Evolutionary conservation across 139 green algal genomes (phyloP), one percentile per base, ranked within the genome.

Genomic region (Diplosphaera chodatii): DNA sequence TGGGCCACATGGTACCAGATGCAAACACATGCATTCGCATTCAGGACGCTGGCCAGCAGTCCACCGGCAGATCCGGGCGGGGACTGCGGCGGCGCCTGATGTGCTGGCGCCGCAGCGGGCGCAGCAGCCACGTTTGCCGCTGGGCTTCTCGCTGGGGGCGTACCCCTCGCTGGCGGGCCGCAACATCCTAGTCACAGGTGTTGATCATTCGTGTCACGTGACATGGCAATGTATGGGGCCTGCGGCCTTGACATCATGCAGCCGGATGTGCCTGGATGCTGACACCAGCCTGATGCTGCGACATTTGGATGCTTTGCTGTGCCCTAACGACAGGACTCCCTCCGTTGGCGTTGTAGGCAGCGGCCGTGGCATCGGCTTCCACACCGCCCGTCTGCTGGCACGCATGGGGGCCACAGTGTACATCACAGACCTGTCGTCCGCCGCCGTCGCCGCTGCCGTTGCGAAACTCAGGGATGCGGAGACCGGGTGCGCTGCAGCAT

Each of bases 331-430:
- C n/a, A n/a, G n/a, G n/a, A n/a, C n/a, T n/a, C n/a, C n/a, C n/a
- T n/a, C n/a, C n/a, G n/a, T n/a, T n/a, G 8, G 48, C 48, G 3
- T 5, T 59, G 8, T 18, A 59, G 48, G 48, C 48, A 59, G 48
- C 48, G 48, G 48, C 48, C 48, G 48, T 3, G 48, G 48, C 48
- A 59, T 59, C 48, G 48, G 48, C 48, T 59, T 59, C 48, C 48
- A 59, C 8, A 59, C 48, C 4, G 48, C 48, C 13, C 10, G 10
- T 4, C 48, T 59, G 16, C 48, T 59, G 48, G 13, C 48, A 21
- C 3, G 13, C 13, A 59, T 59, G 48, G 48, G 48, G 13, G 64
- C 64, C 13, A 10, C 48, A 32, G 64, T 77, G 48, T 72, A 68
- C 32, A 31, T 72, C 27, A 59, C 41, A 30, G 34, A 34, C 8